A percentile compares a stretch with the other conserved stretches of the same genome.
Evolutionary conservation across 441 rosid genomes (phyloP).

Genomic region (Adansonia rubrostipa): DNA sequence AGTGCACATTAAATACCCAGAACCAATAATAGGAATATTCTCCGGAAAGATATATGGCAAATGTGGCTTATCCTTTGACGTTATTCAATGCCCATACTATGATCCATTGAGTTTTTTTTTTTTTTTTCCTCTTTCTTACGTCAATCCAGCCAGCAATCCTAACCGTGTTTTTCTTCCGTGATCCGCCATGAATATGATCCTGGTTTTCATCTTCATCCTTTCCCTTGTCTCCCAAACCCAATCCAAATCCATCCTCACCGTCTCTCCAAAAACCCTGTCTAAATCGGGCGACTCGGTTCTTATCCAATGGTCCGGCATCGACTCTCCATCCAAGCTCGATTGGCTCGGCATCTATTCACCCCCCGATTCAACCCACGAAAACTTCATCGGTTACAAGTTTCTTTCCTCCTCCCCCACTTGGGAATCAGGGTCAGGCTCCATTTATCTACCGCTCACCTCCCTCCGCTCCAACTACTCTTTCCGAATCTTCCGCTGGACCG

Average conservation of each 20-base stretch:
- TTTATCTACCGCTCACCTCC: constrained; percentile 67
- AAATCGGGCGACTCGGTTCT: constrained; percentile 64
- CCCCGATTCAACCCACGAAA: constrained; percentile 64
- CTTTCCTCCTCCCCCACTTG: constrained; percentile 61
- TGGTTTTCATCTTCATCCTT: constrained; percentile 36
- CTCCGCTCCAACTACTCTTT: constrained; percentile 77
- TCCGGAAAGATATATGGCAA: neutral
- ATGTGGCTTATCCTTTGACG: neutral
- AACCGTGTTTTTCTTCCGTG: constrained; percentile 13
- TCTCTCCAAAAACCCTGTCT: constrained; percentile 50
- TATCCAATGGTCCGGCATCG: constrained; percentile 73
- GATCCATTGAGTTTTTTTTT: neutral
- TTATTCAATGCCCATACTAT: neutral
- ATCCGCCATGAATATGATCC: constrained; percentile 26
- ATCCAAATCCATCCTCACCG: constrained; percentile 42
- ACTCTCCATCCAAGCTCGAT: constrained; percentile 74
- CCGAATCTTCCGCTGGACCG: constrained; percentile 88
- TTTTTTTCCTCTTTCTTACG: neutral
- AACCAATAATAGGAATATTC: neutral
- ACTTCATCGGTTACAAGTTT: constrained; percentile 80
- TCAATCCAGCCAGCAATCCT: constrained; percentile 20
- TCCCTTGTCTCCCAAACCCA: constrained; percentile 35
- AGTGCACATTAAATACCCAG: no score
- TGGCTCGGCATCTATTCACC: constrained; percentile 92
- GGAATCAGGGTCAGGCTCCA: constrained; percentile 71